Evolutionary conservation across 179 eudicot species (phyloP).

Genomic region (Drosera spatulata): DNA sequence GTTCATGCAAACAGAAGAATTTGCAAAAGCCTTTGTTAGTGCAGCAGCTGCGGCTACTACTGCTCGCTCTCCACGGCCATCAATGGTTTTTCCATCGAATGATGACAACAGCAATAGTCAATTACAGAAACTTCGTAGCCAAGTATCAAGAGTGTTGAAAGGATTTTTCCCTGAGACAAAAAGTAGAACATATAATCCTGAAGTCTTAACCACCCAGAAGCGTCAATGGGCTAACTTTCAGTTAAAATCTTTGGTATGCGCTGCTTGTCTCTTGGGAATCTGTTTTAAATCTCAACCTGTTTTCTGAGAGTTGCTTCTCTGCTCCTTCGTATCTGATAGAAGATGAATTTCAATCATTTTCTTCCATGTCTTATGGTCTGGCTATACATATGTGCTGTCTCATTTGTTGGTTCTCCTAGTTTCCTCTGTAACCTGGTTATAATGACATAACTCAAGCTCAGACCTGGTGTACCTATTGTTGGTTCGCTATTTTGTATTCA

Average conservation of each 20-base stretch:
- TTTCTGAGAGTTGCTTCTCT: background rate
- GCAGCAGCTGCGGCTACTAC: slow-evolving; percentile 53
- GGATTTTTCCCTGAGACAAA: slow-evolving; percentile 72
- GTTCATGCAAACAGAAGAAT: slow-evolving; percentile 50
- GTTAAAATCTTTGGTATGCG: slow-evolving; percentile 60
- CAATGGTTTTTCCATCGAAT: slow-evolving; percentile 63
- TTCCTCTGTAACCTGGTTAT: too few species aligned
- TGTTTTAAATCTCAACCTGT: background rate
- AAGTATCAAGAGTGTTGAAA: slow-evolving; percentile 58
- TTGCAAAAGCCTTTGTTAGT: slow-evolving; percentile 79
- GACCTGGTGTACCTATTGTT: too few species aligned
- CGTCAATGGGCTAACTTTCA: slow-evolving; percentile 98
- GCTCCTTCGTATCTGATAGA: background rate
- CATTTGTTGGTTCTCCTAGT: too few species aligned
- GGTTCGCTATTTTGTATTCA: too few species aligned
- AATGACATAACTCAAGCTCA: too few species aligned
- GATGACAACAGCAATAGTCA: slow-evolving; percentile 52
- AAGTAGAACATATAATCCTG: slow-evolving; percentile 66
- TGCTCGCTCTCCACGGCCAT: slow-evolving; percentile 63
- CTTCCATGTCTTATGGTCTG: background rate
- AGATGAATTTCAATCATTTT: background rate
- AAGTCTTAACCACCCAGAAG: slow-evolving; percentile 87
- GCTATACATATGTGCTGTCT: too few species aligned
- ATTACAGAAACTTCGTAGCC: slow-evolving; percentile 60
- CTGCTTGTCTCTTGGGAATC: background rate